Base-by-base conservation (phyloP, 2,329 filamentous ascomycete genomes). In the Claviceps sp. region DNA sequence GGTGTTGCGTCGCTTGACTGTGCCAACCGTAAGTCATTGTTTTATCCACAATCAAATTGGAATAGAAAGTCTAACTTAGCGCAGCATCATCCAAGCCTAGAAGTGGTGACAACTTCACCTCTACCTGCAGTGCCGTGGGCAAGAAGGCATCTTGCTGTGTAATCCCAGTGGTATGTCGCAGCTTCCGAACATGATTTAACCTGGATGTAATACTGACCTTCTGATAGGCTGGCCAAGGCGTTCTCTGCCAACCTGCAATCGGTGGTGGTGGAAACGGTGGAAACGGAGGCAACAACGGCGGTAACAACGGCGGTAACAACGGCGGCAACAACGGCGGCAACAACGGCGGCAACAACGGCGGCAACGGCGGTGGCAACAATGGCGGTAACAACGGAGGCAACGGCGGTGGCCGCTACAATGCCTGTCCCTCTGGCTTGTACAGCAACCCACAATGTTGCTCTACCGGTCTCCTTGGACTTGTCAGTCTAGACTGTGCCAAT, bases 1-100 rank as follows among this genome's bases (percentile, higher is more conserved):
- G 69, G 72, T 56, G 55, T 77, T 53, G 69, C 68, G 20, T 68
- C 71, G 60, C 63, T 77, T 43, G 61, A 76, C 62, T 78, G 75
- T 63, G 18, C 13, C 2, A 42, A 24, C 20, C 55, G 57, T 57
- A 51, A 50, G 56, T 42, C 22, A 9, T 43, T 20, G 2, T 20
- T 20, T 20, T 26, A 4, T 7, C 3, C 26, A 30, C 26, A 30
- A 30, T 1, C 1, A 37, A 30, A 34, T 2, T 14, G 5, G 2
- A 26, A 18, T n/a, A 1, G 9, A 24, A 11, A 40, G 7, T 20
- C 44, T 47, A 16, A 47, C 50, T n/a, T 4, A 11, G 6, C 20
- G 20, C 16, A 53, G 52, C 48, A 18, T 50, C 52, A 14, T 50
- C 48, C 1, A 20, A 36, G 2, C 54, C 48, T 5, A 42, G 13